A percentile compares a stretch with the other conserved stretches of the same genome.
These are phyloP conservation scores for Salix suchowensis DNA, from an alignment of 345 rosid genomes.

Conservation along the genomic window DNA sequence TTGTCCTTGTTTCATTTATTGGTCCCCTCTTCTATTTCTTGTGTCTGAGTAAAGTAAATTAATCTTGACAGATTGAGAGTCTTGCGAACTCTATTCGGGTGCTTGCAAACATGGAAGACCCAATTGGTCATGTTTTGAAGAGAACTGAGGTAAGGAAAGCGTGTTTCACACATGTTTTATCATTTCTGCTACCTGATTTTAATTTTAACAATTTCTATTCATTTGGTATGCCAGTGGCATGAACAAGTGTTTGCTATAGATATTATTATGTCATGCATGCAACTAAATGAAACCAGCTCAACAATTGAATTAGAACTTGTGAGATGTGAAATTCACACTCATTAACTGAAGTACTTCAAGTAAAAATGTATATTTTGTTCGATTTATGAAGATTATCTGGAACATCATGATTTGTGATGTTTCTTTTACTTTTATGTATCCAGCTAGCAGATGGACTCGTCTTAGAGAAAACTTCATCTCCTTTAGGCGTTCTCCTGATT, in stretches of 20 bases:
- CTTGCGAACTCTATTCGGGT: constrained; percentile 74
- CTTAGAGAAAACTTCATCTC: constrained; percentile 90
- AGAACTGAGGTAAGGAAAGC: constrained; percentile 71
- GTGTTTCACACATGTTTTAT: background rate
- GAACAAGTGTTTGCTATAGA: background rate
- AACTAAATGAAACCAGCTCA: background rate
- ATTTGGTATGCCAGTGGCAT: background rate
- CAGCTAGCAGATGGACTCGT: constrained; percentile 95
- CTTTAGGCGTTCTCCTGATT: constrained; percentile 93
- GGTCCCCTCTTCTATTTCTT: background rate
- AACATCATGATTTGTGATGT: background rate
- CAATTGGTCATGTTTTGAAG: constrained; percentile 76
- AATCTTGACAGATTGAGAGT: constrained; percentile 53
- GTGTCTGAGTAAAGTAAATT: constrained; percentile 11
- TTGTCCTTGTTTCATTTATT: background rate
- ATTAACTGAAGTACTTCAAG: background rate
- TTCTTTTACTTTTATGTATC: constrained; percentile 14
- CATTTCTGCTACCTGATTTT: background rate
- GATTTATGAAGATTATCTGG: background rate
- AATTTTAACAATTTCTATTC: background rate
- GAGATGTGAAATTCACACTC: background rate
- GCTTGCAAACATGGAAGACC: constrained; percentile 95
- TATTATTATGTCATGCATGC: background rate
- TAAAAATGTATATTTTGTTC: background rate
- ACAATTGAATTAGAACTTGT: background rate